Conservation (phyloP, 108 stramenopile species). For the Skeletonema costatum region DNA sequence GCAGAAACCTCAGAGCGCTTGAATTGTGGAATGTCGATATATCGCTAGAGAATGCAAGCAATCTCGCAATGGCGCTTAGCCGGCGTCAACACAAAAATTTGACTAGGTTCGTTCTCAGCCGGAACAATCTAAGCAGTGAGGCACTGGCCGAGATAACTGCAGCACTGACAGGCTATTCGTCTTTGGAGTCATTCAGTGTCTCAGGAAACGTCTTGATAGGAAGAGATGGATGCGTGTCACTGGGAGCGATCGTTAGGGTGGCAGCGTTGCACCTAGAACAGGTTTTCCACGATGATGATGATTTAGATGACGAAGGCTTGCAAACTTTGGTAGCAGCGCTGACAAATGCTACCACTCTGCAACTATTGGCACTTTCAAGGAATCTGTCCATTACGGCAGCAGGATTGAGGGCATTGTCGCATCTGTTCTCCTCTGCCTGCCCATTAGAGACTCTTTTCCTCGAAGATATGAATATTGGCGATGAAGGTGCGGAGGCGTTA, state of each 20-base stretch:
- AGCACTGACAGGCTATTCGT: neutral
- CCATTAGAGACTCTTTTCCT: neutral
- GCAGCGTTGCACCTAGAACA: neutral
- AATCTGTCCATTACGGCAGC: neutral
- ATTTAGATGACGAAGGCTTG: neutral
- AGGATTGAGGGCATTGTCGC: neutral
- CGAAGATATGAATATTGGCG: neutral
- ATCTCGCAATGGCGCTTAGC: neutral
- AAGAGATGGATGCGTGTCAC: neutral
- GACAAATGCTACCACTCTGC: neutral
- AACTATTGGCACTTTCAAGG: neutral
- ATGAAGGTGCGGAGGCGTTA: slow-evolving; percentile 13
- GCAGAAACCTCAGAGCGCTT: neutral
- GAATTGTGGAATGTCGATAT: neutral
- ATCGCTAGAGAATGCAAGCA: neutral
- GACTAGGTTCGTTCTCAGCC: neutral
- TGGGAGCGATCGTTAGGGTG: neutral
- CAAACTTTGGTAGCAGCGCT: neutral
- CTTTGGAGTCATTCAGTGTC: neutral
- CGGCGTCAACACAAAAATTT: neutral
- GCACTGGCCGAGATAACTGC: neutral
- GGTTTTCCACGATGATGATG: neutral
- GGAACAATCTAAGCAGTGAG: neutral
- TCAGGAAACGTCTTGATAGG: neutral
- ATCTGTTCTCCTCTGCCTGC: neutral